These are phyloP conservation scores for Pleochaeta shiraiana DNA, from an alignment of 2,329 filamentous ascomycete species.

Conservation along the genomic window DNA sequence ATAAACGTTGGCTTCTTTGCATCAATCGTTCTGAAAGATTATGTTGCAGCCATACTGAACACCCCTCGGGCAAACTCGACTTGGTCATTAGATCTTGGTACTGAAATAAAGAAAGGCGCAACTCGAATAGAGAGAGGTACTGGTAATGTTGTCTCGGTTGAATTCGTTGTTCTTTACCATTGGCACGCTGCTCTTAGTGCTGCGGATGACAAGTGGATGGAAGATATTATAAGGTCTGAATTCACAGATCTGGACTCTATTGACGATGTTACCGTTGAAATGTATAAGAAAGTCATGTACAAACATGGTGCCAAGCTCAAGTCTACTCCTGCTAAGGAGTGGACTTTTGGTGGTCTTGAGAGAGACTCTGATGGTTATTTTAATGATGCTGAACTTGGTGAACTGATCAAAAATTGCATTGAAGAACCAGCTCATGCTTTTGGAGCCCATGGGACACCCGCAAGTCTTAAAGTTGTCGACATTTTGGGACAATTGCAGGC, in stretches of 20 bases:
- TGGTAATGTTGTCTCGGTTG: constrained; percentile 24
- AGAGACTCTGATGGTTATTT: constrained; percentile 22
- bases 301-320: constrained; percentile 20
- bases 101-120: constrained; percentile 23
- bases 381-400: constrained; percentile 23
- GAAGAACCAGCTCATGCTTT: constrained; percentile 29
- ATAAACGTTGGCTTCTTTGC: constrained; percentile 27
- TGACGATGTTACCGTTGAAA: constrained; percentile 22
- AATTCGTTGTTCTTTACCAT: constrained; percentile 26
- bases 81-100: constrained; percentile 25
- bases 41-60: constrained; percentile 24
- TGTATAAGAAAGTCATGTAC: constrained; percentile 23
- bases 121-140: constrained; percentile 22
- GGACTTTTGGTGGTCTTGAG: constrained; percentile 23
- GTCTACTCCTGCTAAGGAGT: constrained; percentile 18
- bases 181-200: constrained; percentile 25
- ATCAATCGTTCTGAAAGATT: constrained; percentile 24
- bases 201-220: constrained; percentile 26
- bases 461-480: constrained; percentile 25
- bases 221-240: constrained; percentile 18
- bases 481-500: constrained; percentile 27
- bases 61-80: constrained; percentile 23
- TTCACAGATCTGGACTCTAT: constrained; percentile 22
- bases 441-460: constrained; percentile 27
- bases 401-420: constrained; percentile 24